Conservation (phyloP, 305 asterid genomes). For the Rubia occidens region DNA sequence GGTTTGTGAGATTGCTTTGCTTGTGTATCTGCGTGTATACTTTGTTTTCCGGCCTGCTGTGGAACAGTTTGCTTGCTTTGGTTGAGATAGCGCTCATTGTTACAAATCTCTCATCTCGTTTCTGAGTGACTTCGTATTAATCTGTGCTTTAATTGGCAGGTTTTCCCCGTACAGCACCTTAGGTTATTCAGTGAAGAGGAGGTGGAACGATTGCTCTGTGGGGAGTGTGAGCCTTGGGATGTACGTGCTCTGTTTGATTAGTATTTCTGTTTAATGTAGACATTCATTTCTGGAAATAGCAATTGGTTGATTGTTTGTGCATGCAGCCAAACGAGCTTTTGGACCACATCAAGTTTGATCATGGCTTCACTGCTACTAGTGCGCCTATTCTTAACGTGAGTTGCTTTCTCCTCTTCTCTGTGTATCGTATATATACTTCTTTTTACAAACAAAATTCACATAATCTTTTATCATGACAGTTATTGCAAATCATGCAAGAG, state of each 20-base stretch:
- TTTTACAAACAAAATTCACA: not conserved
- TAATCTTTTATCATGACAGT: slow-evolving; percentile 30
- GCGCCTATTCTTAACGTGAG: slow-evolving; percentile 65
- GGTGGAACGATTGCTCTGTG: slow-evolving; percentile 76
- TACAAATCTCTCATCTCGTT: not conserved
- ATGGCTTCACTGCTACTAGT: slow-evolving; percentile 91
- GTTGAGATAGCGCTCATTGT: not conserved
- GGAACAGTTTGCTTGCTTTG: not conserved
- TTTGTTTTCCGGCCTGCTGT: not conserved
- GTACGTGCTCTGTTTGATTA: slow-evolving; percentile 28
- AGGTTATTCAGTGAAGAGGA: slow-evolving; percentile 75
- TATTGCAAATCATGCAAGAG: slow-evolving; percentile 78
- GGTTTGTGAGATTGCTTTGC: not conserved
- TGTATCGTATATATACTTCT: not conserved
- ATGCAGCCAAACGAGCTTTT: slow-evolving; percentile 59
- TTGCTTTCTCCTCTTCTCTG: slow-evolving; percentile 12
- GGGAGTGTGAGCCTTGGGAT: slow-evolving; percentile 74
- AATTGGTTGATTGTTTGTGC: slow-evolving; percentile 3
- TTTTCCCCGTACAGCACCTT: slow-evolving; percentile 71
- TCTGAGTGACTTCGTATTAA: not conserved
- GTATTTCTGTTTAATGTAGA: not conserved
- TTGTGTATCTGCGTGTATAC: not conserved
- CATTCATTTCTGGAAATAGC: slow-evolving; percentile 1
- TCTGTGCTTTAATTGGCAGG: slow-evolving; percentile 34
- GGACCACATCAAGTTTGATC: slow-evolving; percentile 94